Evolutionary conservation across 345 rosid genomes (phyloP), one percentile per base, ranked within the genome.

Genomic region (Murraya paniculata): DNA sequence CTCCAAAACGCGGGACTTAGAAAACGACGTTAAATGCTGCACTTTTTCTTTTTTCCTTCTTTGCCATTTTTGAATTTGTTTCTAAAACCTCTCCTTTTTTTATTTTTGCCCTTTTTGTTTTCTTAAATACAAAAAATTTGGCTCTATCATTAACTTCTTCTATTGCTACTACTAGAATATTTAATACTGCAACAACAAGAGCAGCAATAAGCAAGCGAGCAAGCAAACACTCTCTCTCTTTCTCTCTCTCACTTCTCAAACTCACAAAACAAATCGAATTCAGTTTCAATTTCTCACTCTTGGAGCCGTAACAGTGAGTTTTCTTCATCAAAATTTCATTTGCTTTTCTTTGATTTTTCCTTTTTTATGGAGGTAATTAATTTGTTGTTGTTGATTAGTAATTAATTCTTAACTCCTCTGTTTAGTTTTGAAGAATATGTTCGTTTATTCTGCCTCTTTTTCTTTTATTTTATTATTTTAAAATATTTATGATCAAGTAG

Each of bases 1-100:
- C 58, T 28, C 71, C 55, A 64, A 64, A 71, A 74, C 77, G 77
- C 78, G 81, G 68, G 75, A 77, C 38, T 11, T 11, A 14, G 75
- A 66, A 60, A 68, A 78, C 84, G 78, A 53, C 84, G 68, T 73
- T 68, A 53, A 35, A 19, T 24, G 2, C 10, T 13, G 10, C 36
- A 8, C 33, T 71, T n/a, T 21, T 10, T 41, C 6, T 31, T 6
- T 8, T 27, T 70, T 7, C 5, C 21, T 11, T 9, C 18, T 62
- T 18, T 18, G 30, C 60, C 22, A 5, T 71, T 22, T 31, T 57
- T 55, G 31, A 9, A 72, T 35, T 1, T 57, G 57, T 72, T 56
- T 57, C 30, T 21, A n/a, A 72, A n/a, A 45, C 18, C 50, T 45
- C 5, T 3, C 18, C 5, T 13, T 13, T 39, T 45, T 31, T 57